These are phyloP conservation scores for Calonectria hawksworthii DNA, from an alignment of 2,329 filamentous ascomycete species.

Conservation along the genomic window DNA sequence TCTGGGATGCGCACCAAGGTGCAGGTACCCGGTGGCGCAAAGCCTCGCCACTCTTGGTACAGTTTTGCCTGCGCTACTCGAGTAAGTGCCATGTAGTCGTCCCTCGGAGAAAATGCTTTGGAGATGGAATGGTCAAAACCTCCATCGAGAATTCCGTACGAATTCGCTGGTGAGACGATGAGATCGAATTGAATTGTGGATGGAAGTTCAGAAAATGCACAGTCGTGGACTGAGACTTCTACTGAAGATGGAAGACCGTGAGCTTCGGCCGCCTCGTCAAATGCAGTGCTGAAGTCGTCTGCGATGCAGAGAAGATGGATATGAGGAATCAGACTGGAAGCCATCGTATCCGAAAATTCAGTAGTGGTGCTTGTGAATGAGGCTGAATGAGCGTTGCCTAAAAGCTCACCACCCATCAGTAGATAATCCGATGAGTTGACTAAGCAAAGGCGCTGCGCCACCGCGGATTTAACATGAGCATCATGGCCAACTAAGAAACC, in stretches of 20 bases:
- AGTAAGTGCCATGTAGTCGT: constrained; percentile 62
- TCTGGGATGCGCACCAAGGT: constrained; percentile 61
- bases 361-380: background rate
- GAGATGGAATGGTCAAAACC: background rate
- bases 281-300: background rate
- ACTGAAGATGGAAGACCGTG: background rate
- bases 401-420: background rate
- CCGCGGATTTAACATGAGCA: background rate
- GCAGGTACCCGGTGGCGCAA: constrained; percentile 63
- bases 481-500: background rate
- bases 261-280: background rate
- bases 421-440: background rate
- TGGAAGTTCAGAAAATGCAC: background rate
- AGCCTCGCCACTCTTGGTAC: constrained; percentile 54
- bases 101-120: background rate
- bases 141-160: background rate
- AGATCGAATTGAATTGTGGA: background rate
- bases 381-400: background rate
- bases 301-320: background rate
- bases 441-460: background rate
- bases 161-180: background rate
- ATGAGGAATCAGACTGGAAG: background rate
- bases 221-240: background rate
- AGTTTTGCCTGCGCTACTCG: constrained; percentile 58
- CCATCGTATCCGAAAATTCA: background rate